Percentiles rank a stretch among this genome's conserved stretches.
These are phyloP conservation scores for Candida wancherniae DNA, from an alignment of 805 yeast species.

Conservation along the genomic window DNA sequence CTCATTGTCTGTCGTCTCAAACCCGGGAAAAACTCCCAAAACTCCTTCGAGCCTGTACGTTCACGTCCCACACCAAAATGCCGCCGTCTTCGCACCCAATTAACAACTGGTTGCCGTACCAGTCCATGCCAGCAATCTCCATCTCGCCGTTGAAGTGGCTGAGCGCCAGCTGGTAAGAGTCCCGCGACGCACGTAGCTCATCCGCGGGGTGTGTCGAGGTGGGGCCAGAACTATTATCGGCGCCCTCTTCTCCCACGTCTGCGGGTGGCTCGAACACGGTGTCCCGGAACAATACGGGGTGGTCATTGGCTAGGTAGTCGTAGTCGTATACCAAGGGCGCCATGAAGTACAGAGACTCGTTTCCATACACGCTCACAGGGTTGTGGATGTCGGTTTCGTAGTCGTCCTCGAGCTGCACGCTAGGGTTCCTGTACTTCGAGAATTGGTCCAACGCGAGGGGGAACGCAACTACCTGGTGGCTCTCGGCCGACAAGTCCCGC, in stretches of 20 bases:
- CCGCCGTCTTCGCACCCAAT: constrained; percentile 55
- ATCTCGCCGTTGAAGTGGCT: constrained; percentile 41
- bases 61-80: constrained; percentile 63
- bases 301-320: constrained; percentile 31
- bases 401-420: constrained; percentile 3
- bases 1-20: too few relatives aligned
- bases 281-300: constrained; percentile 36
- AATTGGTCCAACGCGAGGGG: constrained; percentile 48
- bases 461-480: constrained; percentile 58
- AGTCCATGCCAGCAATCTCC: constrained; percentile 39
- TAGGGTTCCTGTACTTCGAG: constrained; percentile 21
- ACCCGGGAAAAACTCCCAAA: constrained; percentile 56
- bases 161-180: constrained; percentile 26
- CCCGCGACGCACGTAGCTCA: constrained; percentile 13
- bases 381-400: constrained; percentile 4
- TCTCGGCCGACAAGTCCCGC: constrained; percentile 44
- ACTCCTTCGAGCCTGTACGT: constrained; percentile 57
- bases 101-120: constrained; percentile 28
- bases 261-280: constrained; percentile 28
- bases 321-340: constrained; percentile 42
- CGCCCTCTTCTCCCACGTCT: neutral
- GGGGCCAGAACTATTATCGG: neutral
- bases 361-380: constrained; percentile 10
- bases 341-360: constrained; percentile 15
- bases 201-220: neutral